These are phyloP conservation scores for Lagenaria siceraria DNA, from an alignment of 306 rosid genomes.

Conservation along the genomic window DNA sequence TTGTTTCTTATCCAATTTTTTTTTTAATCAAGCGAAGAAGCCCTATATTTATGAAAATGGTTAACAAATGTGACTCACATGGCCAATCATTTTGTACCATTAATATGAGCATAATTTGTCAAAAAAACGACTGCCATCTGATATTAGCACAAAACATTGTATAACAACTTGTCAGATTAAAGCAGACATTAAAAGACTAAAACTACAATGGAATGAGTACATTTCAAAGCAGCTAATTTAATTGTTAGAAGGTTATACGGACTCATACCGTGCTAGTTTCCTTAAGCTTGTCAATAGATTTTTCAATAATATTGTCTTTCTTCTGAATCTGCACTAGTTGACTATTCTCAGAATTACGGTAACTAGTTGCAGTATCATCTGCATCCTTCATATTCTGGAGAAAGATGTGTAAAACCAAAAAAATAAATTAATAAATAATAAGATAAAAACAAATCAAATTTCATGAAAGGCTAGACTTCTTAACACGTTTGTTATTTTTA, in stretches of 20 bases:
- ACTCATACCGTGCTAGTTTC: constrained; percentile 69
- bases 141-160: background rate
- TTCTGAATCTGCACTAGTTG: constrained; percentile 44
- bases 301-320: constrained; percentile 55
- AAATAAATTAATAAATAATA: background rate
- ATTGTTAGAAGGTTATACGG: background rate
- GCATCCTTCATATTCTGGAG: constrained; percentile 39
- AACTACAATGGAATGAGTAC: background rate
- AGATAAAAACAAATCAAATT: background rate
- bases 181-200: background rate
- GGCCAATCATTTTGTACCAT: background rate
- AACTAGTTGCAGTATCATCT: constrained; percentile 30
- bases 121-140: background rate
- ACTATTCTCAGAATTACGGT: constrained; percentile 23
- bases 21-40: background rate
- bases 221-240: background rate
- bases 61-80: background rate
- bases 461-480: background rate
- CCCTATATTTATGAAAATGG: background rate
- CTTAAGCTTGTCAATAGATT: constrained; percentile 62
- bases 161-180: background rate
- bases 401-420: background rate
- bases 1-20: no score
- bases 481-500: background rate
- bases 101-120: background rate